Conservation (phyloP, 495 filamentous ascomycete genomes). For the Neurospora sp. region DNA sequence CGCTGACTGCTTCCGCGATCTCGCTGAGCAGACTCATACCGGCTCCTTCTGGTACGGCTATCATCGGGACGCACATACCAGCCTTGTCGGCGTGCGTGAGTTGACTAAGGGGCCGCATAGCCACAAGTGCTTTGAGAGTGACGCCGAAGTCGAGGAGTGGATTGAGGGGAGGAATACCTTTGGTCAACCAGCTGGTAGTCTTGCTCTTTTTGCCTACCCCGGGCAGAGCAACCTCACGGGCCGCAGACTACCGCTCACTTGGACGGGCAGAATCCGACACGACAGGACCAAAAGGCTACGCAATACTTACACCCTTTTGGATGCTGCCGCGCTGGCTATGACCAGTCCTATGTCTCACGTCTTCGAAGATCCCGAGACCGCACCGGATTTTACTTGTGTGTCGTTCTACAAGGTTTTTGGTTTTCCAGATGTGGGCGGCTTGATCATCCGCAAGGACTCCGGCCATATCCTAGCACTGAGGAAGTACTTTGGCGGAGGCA, state of each 20-base stretch:
- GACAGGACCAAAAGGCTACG: constrained; percentile 20
- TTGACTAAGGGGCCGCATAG: constrained; percentile 34
- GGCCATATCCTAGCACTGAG: constrained; percentile 51
- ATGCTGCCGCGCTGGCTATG: constrained; percentile 63
- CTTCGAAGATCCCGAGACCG: constrained; percentile 44
- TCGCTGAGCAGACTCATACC: constrained; percentile 32
- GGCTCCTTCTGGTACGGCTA: constrained; percentile 60
- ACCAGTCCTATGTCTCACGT: constrained; percentile 48
- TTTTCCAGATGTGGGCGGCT: constrained; percentile 63
- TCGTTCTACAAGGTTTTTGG: constrained; percentile 81
- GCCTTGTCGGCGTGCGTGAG: constrained; percentile 60
- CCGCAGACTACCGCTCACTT: constrained; percentile 50
- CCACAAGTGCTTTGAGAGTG: constrained; percentile 48
- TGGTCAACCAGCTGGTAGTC: constrained; percentile 11
- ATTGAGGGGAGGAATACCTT: constrained; percentile 27
- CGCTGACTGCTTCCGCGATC: constrained; percentile 50
- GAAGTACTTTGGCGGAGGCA: constrained; percentile 70
- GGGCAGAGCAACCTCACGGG: constrained; percentile 76
- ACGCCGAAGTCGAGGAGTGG: constrained; percentile 60
- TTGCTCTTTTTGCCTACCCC: constrained; percentile 64
- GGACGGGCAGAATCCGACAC: constrained; percentile 43
- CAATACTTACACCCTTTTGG: constrained; percentile 54
- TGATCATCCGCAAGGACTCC: constrained; percentile 55
- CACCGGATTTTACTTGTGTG: constrained; percentile 62
- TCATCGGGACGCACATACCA: constrained; percentile 65